phyloP scores from a whole-genome alignment of 352 stramenopile species.

The Phytophthora hibernalis region DNA sequence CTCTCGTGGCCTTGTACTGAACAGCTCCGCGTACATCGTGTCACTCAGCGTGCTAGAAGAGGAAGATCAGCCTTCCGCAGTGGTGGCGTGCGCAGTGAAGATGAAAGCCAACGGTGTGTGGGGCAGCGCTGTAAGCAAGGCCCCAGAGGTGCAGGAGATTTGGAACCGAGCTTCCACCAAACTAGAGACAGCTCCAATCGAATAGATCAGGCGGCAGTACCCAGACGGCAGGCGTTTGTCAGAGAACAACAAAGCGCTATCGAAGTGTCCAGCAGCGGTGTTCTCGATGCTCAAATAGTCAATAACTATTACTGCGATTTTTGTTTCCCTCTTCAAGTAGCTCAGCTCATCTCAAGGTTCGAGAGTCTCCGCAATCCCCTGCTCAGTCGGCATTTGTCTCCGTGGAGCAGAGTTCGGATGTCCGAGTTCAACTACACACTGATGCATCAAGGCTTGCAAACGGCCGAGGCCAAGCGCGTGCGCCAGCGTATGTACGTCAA shows the following conservation, averaged over 20 bases:
- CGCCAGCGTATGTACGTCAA: slow-evolving; percentile 71
- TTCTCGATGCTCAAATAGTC: background rate
- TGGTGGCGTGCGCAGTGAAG: slow-evolving; percentile 40
- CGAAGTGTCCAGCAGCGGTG: background rate
- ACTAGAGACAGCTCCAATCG: slow-evolving; percentile 13
- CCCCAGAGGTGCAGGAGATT: slow-evolving; percentile 43
- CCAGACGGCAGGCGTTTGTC: background rate
- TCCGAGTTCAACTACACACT: slow-evolving; percentile 12
- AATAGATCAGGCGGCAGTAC: slow-evolving; percentile 9
- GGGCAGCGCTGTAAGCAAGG: slow-evolving; percentile 44
- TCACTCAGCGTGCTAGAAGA: slow-evolving; percentile 52
- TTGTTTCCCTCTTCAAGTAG: slow-evolving; percentile 27
- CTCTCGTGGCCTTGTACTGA: slow-evolving; percentile 39
- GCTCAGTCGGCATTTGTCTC: slow-evolving; percentile 24
- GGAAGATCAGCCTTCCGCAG: slow-evolving; percentile 28
- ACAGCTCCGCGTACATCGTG: slow-evolving; percentile 56
- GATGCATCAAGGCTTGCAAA: slow-evolving; percentile 7
- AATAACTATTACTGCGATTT: slow-evolving; percentile 23
- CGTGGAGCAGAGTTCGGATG: slow-evolving; percentile 12
- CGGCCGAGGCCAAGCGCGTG: slow-evolving; percentile 41
- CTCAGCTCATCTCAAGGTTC: slow-evolving; percentile 20
- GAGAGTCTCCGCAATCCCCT: slow-evolving; percentile 18
- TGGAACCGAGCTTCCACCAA: slow-evolving; percentile 32
- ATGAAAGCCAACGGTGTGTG: slow-evolving; percentile 42
- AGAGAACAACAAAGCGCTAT: background rate